Base-by-base conservation (phyloP, 208 protist species). In the Leishmania mexicana region DNA sequence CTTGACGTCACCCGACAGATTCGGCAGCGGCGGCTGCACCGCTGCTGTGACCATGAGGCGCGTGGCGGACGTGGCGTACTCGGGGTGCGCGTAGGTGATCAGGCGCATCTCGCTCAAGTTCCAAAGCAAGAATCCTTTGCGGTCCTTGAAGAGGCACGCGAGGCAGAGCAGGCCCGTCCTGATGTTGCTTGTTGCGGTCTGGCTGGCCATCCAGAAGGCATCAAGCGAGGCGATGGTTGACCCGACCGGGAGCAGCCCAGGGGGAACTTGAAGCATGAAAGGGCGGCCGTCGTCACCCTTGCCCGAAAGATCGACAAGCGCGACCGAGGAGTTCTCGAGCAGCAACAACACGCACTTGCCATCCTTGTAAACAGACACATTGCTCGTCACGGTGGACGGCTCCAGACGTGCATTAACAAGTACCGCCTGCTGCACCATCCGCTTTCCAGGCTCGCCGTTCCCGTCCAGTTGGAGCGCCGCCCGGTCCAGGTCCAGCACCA, bases 71-170 rank as follows among this genome's bases (percentile, higher is more conserved):
- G 67, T 53, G 42, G 85, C 82, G 64, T 88, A 94, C 57, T 83
- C 76, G 21, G 88, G 87, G 35, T 87, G 79, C 42, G 80, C 74
- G 76, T 91, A 92, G 65, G 84, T 73, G 74, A 90, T 77, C 83
- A 94, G 90, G 51, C 89, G 89, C 92, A 95, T 95, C 49, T 80
- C 79, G 74, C 85, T 88, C 72, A 97, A 85, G 81, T 95, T 90
- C 88, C 90, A 95, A 77, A 97, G 57, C 21, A 96, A 78, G 53
- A 97, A 87, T 19, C 94, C 94, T 67, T 90, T 91, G 47, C 90
- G 76, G 5, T 93, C 88, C 58, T 79, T 89, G 71, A 97, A 87
- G 40, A 91, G 79, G 38, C 85, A 92, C 49, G 90, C 84, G 35
- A 97, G 84, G 49, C 83, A 90, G 53, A 97, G 85, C 40, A 84